Evolutionary conservation across 2,329 filamentous ascomycete species (phyloP), one percentile per base, ranked within the genome.

Genomic region (Aureobasidium namibiae): DNA sequence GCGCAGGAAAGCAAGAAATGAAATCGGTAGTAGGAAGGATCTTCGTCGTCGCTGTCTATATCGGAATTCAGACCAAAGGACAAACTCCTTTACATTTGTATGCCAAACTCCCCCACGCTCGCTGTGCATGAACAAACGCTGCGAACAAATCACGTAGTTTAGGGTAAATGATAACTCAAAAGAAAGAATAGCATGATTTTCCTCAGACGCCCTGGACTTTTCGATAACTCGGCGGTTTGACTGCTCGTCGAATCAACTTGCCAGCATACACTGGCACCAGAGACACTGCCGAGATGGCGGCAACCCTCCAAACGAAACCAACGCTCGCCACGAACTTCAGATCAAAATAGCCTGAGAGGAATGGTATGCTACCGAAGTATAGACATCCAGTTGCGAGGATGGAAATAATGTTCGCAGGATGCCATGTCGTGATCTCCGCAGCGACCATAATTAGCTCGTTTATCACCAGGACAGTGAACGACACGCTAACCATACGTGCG

Each of bases 361-460:
- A 95, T 2, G 94, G 94, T 21, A 97, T 79, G 39, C 85, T 90
- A 3, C 84, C 90, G 26, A 92, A 78, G 68, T 89, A 99, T n/a
- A 92, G 72, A 29, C 87, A 71, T 45, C 89, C 86, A 0, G 94
- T 99, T 14, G 90, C 92, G 6, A 96, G 68, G 62, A 97, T 88
- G 65, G 82, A 87, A 54, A 89, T 76, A 58, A 95, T 86, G 92
- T 97, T 97, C 63, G 92, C 80, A 39, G 88, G 88, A 73, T 97
- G 94, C 94, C 94, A 99, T 0, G 94, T 99, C 3, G 90, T 96
- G 66, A 99, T 89, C 70, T 96, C 89, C 61, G 95, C 90, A 3
- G 92, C 92, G 2, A 97, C 94, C 95, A 99, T 99, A 66, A 95
- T 82, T 61, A 99, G 82, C 72, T 99, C 94, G 72, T 97, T 99